These are phyloP conservation scores for Rhodotorula mucilaginosa DNA, from an alignment of 1,284 basidiomycete species.

Conservation along the genomic window DNA sequence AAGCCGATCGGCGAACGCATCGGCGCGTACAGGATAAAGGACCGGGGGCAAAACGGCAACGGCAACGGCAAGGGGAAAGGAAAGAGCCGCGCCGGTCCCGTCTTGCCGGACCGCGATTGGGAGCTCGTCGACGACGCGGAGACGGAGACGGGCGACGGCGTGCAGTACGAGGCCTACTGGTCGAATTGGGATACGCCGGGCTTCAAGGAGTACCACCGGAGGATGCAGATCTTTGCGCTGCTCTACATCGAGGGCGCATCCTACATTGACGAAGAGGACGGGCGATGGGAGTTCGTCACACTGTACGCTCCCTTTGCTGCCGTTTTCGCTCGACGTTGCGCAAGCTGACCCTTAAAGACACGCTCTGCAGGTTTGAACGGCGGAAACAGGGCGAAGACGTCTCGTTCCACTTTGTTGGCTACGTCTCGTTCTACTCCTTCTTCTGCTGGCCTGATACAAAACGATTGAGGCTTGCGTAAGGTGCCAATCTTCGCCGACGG, in stretches of 20 bases:
- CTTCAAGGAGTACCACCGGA: slow-evolving; percentile 87
- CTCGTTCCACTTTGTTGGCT: slow-evolving; percentile 87
- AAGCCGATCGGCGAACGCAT: slow-evolving; percentile 73
- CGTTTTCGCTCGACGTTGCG: background rate
- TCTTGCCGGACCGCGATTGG: slow-evolving; percentile 35
- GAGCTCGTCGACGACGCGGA: slow-evolving; percentile 49
- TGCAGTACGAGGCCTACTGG: slow-evolving; percentile 53
- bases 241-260: slow-evolving; percentile 94
- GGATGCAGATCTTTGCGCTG: slow-evolving; percentile 91
- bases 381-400: slow-evolving; percentile 57
- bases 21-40: slow-evolving; percentile 65
- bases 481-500: slow-evolving; percentile 34
- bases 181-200: slow-evolving; percentile 81
- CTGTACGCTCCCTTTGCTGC: slow-evolving; percentile 39
- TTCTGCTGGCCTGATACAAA: slow-evolving; percentile 87
- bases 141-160: slow-evolving; percentile 56
- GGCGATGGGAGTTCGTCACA: slow-evolving; percentile 52
- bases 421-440: slow-evolving; percentile 87
- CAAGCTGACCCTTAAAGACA: background rate
- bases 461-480: slow-evolving; percentile 75
- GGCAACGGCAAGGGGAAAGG: slow-evolving; percentile 55
- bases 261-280: slow-evolving; percentile 67
- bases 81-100: slow-evolving; percentile 37
- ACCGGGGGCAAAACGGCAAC: slow-evolving; percentile 35
- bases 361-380: slow-evolving; percentile 68